phyloP scores from a whole-genome alignment of 169 alveolate species.

The Plasmodium vinckei region DNA sequence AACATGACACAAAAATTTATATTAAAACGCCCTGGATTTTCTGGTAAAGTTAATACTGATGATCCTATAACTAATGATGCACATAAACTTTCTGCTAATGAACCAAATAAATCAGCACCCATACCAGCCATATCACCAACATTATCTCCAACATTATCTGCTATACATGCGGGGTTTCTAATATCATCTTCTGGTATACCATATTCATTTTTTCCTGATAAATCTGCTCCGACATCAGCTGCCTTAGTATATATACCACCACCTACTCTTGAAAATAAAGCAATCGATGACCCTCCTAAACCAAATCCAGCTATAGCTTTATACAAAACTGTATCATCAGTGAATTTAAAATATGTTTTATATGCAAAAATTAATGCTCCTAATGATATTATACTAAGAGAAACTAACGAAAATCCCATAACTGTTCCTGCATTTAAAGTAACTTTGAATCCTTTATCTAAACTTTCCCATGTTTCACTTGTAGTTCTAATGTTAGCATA shows the following conservation, averaged over 20 bases:
- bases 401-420: slow-evolving; percentile 91
- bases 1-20: slow-evolving; percentile 82
- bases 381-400: slow-evolving; percentile 87
- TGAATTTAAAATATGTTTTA: slow-evolving; percentile 30
- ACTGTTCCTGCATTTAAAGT: slow-evolving; percentile 92
- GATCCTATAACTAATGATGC: slow-evolving; percentile 94
- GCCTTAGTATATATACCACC: slow-evolving; percentile 96
- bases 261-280: slow-evolving; percentile 94
- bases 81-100: slow-evolving; percentile 93
- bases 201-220: slow-evolving; percentile 92
- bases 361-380: slow-evolving; percentile 79
- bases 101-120: slow-evolving; percentile 96
- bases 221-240: slow-evolving; percentile 95
- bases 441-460: slow-evolving; percentile 85
- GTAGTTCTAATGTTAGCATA: slow-evolving; percentile 90
- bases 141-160: slow-evolving; percentile 95
- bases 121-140: slow-evolving; percentile 96
- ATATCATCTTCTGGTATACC: slow-evolving; percentile 94
- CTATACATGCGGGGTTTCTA: slow-evolving; percentile 94
- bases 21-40: slow-evolving; percentile 6
- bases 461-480: slow-evolving; percentile 85
- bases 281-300: slow-evolving; percentile 93
- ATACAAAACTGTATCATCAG: slow-evolving; percentile 74
- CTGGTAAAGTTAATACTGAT: slow-evolving; percentile 74
- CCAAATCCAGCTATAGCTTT: slow-evolving; percentile 92